Conservation (phyloP, 768 basidiomycete species). For the Clitopilus passeckerianus region DNA sequence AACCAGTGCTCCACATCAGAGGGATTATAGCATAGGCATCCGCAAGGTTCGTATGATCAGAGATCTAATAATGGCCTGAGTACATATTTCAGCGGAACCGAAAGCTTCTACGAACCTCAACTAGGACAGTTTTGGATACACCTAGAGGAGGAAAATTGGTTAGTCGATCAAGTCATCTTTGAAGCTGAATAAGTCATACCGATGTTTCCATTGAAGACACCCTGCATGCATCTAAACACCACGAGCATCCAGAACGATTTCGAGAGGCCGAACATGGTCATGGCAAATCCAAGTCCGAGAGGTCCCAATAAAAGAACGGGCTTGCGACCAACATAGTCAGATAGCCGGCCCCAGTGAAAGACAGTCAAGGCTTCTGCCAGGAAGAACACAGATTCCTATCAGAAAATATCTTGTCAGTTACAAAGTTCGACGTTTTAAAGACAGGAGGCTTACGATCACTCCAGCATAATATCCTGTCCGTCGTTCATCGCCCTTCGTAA, state of each 20-base stretch:
- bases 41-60: conserved; percentile 14
- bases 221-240: conserved; percentile 22
- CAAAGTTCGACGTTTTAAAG: conserved; percentile 24
- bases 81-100: not conserved
- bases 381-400: conserved; percentile 34
- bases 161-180: not conserved
- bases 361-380: conserved; percentile 27
- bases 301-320: conserved; percentile 28
- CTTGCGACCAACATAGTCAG: conserved; percentile 29
- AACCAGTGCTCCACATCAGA: conserved; percentile 20
- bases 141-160: not conserved
- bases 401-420: not conserved
- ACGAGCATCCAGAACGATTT: conserved; percentile 23
- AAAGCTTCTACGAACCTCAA: not conserved
- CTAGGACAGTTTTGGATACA: not conserved
- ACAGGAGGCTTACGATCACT: conserved; percentile 26
- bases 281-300: conserved; percentile 22
- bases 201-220: conserved; percentile 36
- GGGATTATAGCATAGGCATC: conserved; percentile 16
- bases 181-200: conserved; percentile 12
- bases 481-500: conserved; percentile 35
- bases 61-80: no score
- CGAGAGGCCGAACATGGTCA: conserved; percentile 28
- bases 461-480: conserved; percentile 41
- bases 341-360: conserved; percentile 27